phyloP scores from a whole-genome alignment of 768 basidiomycete species.

The Trametes elegans region DNA sequence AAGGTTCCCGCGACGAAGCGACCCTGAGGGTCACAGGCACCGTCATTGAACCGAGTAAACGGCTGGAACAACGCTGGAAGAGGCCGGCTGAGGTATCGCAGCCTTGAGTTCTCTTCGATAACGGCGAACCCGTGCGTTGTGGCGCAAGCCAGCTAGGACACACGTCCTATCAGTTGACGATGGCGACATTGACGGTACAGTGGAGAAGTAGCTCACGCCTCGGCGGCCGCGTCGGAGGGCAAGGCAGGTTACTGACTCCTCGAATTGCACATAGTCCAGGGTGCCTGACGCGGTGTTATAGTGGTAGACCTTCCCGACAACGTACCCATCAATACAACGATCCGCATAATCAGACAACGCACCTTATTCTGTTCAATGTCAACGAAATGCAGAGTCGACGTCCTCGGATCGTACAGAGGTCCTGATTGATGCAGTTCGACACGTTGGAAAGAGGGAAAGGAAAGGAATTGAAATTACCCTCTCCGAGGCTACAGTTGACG shows the following conservation, averaged over 20 bases:
- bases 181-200: constrained; percentile 1
- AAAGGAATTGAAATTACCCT: constrained; percentile 41
- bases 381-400: constrained; percentile 61
- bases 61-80: constrained; percentile 40
- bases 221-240: constrained; percentile 45
- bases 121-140: constrained; percentile 56
- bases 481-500: constrained; percentile 52
- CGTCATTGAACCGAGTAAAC: constrained; percentile 67
- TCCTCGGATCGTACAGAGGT: constrained; percentile 58
- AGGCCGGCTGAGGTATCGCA: constrained; percentile 53
- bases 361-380: constrained; percentile 61
- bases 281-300: constrained; percentile 42
- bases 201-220: constrained; percentile 38
- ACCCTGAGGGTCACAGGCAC: constrained; percentile 62
- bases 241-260: constrained; percentile 57
- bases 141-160: constrained; percentile 53
- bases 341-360: background rate
- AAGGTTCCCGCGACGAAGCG: constrained; percentile 69
- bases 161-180: constrained; percentile 1
- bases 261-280: constrained; percentile 46
- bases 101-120: constrained; percentile 40
- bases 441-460: background rate
- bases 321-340: background rate
- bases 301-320: constrained; percentile 48
- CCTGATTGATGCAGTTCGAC: constrained; percentile 40